Percentiles rank a stretch among this genome's conserved stretches.
These are phyloP conservation scores for Baorangia bicolor DNA, from an alignment of 768 basidiomycete genomes.

Conservation along the genomic window DNA sequence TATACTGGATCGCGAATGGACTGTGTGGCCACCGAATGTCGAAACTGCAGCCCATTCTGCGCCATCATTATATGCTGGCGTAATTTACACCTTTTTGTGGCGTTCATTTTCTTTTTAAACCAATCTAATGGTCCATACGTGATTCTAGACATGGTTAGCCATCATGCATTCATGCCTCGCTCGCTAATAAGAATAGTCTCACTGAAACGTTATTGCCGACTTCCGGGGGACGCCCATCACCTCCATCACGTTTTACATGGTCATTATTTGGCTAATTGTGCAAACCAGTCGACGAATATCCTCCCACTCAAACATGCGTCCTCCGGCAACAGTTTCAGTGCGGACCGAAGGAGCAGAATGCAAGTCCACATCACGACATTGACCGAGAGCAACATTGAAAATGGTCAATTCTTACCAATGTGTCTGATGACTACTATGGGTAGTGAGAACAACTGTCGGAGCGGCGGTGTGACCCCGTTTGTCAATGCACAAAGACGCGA, in stretches of 20 bases:
- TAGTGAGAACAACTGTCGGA: slow-evolving; percentile 1
- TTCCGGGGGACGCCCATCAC: slow-evolving; percentile 12
- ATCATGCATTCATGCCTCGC: background rate
- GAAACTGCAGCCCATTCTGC: background rate
- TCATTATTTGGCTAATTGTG: slow-evolving; percentile 4
- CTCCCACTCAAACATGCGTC: too few species aligned
- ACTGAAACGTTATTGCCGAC: background rate
- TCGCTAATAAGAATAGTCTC: background rate
- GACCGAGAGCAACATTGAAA: background rate
- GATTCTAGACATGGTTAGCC: slow-evolving; percentile 6
- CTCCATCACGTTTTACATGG: slow-evolving; percentile 19
- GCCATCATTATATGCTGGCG: slow-evolving; percentile 3
- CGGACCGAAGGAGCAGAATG: background rate
- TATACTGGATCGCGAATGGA: slow-evolving; percentile 13
- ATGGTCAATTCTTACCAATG: background rate
- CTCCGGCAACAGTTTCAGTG: too few species aligned
- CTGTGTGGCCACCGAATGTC: background rate
- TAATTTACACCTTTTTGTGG: background rate
- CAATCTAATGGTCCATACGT: slow-evolving; percentile 5
- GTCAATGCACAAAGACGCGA: too few species aligned
- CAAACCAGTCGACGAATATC: too few species aligned
- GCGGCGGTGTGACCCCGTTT: too few species aligned
- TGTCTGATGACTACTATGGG: background rate
- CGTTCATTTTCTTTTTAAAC: background rate
- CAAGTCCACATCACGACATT: background rate